phyloP scores from a whole-genome alignment of 2,329 filamentous ascomycete genomes.

The Claviceps sp. region DNA sequence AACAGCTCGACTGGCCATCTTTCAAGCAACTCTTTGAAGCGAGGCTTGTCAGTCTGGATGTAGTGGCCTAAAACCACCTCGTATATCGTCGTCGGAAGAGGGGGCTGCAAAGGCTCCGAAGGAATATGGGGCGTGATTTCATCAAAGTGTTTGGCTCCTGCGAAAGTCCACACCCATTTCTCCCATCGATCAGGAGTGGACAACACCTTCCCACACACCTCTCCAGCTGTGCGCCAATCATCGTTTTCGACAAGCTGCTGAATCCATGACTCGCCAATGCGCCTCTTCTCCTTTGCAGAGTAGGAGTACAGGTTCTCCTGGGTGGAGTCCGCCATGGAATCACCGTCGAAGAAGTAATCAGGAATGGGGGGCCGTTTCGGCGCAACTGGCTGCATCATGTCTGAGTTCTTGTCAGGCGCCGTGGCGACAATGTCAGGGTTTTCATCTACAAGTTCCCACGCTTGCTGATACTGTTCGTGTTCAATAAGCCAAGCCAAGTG shows the following conservation, averaged over 20 bases:
- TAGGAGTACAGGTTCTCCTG: conserved; percentile 46
- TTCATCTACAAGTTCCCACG: conserved; percentile 80
- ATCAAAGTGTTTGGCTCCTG: conserved; percentile 72
- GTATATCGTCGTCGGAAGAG: conserved; percentile 70
- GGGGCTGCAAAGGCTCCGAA: conserved; percentile 59
- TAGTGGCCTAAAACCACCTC: conserved; percentile 86
- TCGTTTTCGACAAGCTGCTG: conserved; percentile 64
- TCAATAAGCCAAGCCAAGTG: conserved; percentile 78
- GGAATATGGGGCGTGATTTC: conserved; percentile 82
- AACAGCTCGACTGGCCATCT: conserved; percentile 78
- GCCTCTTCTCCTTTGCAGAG: conserved; percentile 73
- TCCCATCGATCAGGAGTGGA: conserved; percentile 76
- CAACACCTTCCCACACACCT: conserved; percentile 71
- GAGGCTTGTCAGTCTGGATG: conserved; percentile 60
- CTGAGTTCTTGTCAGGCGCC: conserved; percentile 24
- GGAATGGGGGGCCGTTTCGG: conserved; percentile 25
- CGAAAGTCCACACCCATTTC: conserved; percentile 90
- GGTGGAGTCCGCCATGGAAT: conserved; percentile 41
- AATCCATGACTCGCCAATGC: conserved; percentile 88
- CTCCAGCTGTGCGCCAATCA: conserved; percentile 66
- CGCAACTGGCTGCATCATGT: conserved; percentile 27
- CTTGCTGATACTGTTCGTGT: conserved; percentile 65
- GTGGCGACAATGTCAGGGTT: conserved; percentile 60
- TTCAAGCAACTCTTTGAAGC: conserved; percentile 68
- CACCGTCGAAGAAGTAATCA: conserved; percentile 65